These are phyloP conservation scores for Sphaerobolus stellatus DNA, from an alignment of 1,284 basidiomycete genomes.

Conservation along the genomic window DNA sequence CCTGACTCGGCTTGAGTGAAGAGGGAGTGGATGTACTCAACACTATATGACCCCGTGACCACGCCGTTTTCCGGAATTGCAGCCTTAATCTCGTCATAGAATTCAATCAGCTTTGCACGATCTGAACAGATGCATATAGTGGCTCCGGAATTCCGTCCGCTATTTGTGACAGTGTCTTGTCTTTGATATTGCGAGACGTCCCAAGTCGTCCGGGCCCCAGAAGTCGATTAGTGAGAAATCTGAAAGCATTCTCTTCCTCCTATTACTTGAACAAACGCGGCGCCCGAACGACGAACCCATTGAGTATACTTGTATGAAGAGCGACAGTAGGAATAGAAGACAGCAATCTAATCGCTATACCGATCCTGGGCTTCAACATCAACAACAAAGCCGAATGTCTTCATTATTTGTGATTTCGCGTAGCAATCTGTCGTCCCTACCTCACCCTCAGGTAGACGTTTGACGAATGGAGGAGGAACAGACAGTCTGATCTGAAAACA, in stretches of 20 bases:
- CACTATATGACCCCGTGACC: too few species aligned
- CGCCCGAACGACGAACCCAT: slow-evolving; percentile 85
- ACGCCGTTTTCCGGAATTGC: slow-evolving; percentile 14
- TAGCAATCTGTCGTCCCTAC: slow-evolving; percentile 34
- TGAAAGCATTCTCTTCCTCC: slow-evolving; percentile 75
- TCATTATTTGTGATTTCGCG: slow-evolving; percentile 80
- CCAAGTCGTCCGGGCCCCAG: slow-evolving; percentile 67
- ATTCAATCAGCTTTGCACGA: slow-evolving; percentile 48
- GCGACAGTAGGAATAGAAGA: slow-evolving; percentile 87
- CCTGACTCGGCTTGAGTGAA: too few species aligned
- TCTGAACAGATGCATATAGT: slow-evolving; percentile 67
- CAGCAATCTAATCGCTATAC: slow-evolving; percentile 78
- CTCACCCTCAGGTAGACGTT: slow-evolving; percentile 49
- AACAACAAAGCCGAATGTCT: slow-evolving; percentile 78
- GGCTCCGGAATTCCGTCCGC: slow-evolving; percentile 62
- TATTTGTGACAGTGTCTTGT: slow-evolving; percentile 37
- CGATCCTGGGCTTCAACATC: slow-evolving; percentile 80
- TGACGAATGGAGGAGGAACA: slow-evolving; percentile 68
- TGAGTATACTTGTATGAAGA: slow-evolving; percentile 78
- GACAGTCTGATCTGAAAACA: slow-evolving; percentile 80
- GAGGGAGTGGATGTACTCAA: too few species aligned
- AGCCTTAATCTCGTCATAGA: slow-evolving; percentile 75
- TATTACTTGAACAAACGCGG: slow-evolving; percentile 85
- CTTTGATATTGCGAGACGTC: slow-evolving; percentile 50
- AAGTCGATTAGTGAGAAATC: slow-evolving; percentile 86